Evolutionary conservation across 2,329 filamentous ascomycete species (phyloP), one percentile per base, ranked within the genome.

Genomic region (Zymoseptoria brevis): DNA sequence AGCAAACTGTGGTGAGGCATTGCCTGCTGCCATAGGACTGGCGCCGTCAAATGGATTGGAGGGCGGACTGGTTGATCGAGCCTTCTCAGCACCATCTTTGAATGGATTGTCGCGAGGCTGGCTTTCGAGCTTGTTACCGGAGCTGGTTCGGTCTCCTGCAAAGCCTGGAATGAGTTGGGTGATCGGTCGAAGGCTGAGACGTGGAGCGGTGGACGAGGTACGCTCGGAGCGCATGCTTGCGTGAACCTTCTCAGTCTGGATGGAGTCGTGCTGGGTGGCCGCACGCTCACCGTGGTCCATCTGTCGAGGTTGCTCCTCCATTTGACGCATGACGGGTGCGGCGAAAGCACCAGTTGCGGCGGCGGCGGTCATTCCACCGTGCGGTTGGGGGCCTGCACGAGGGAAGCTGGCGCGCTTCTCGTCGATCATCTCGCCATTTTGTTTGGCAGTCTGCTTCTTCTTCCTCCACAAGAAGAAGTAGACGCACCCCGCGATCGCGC

Each of bases 141-240:
- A 70, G 60, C 68, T 74, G 72, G 74, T 76, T 62, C 72, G 70
- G 60, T 75, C 72, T 24, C 72, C 77, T 53, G 59, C 60, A 62
- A 89, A 81, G 69, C 83, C 85, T 4, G 90, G 88, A 48, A 89
- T 80, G 75, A 96, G 92, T 68, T 94, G 86, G 49, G 90, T 93
- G 54, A 94, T 83, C 2, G 91, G 91, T 54, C 90, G 87, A 57
- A 96, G 80, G 70, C 90, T 95, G 62, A 96, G 81, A 62, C 87
- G 87, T n/a, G 91, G 90, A 51, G 91, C 86, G 35, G 77, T 81
- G 29, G 80, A 78, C 63, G 73, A 76, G 62, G 77, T 81, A 65
- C 72, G 77, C 57, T 75, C 73, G 57, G 77, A 75, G 48, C 71
- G 65, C 53, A 74, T 66, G 66, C 74, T 76, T 24, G 64, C 57